Evolutionary conservation across 768 basidiomycete genomes (phyloP), one percentile per base, ranked within the genome.

Genomic region (Kwoniella sp.): DNA sequence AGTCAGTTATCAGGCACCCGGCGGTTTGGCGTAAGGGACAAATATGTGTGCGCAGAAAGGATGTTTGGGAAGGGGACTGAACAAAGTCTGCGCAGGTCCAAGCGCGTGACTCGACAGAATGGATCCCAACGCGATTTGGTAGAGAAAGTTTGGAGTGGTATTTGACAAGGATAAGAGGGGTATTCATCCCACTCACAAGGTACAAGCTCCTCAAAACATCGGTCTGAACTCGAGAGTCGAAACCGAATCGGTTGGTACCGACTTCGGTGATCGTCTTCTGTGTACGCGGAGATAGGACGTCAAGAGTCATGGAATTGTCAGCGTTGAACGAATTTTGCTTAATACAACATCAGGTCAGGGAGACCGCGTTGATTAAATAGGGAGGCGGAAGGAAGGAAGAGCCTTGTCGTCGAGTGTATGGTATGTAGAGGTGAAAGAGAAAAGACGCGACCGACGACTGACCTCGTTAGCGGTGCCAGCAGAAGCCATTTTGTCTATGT

Each of bases 131-230:
- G n/a, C n/a, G n/a, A n/a, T n/a, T n/a, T n/a, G n/a, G n/a, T n/a
- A n/a, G n/a, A n/a, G n/a, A n/a, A n/a, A n/a, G n/a, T n/a, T n/a
- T n/a, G n/a, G n/a, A n/a, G n/a, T n/a, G n/a, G n/a, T n/a, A n/a
- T n/a, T n/a, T n/a, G n/a, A 34, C 7, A 41, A 34, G 58, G 22
- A 59, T 22, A 31, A 26, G 34, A 25, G 17, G 12, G 29, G 26
- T 31, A 20, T 26, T 26, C 31, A 15, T 34, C 25, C 5, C 22
- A 74, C 79, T 69, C 56, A 81, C 80, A 30, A 96, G 86, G 82
- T 95, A 95, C 52, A 96, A 85, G n/a, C 89, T 87, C 56, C 93
- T 89, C 58, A 95, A 86, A 70, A 86, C 83, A 69, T 92, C 89
- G 73, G 93, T 81, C 64, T 89, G 79, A 67, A 93, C 90, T 73